A percentile compares a stretch with the other conserved stretches of the same genome.
Conservation (phyloP, 371 early-diverging fungal genomes). For the Entomophthora muscae region DNA sequence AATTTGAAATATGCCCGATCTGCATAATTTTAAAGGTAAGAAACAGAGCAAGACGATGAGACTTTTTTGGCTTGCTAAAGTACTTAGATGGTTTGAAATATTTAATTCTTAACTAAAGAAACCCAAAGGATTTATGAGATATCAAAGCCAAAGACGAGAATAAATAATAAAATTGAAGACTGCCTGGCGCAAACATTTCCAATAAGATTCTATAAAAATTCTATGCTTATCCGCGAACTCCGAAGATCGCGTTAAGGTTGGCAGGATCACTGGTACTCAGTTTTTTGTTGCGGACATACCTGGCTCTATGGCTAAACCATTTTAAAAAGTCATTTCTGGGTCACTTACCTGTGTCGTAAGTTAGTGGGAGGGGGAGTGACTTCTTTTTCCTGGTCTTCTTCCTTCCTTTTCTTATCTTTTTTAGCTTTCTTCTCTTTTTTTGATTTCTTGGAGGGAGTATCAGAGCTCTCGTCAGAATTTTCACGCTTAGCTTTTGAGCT, state of each 20-base stretch:
- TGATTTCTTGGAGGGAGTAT: too few species aligned
- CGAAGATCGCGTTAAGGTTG: background rate
- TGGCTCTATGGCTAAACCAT: background rate
- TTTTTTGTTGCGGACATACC: background rate
- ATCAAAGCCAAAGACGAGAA: too few species aligned
- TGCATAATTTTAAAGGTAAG: too few species aligned
- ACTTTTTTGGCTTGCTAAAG: too few species aligned
- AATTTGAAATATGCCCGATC: too few species aligned
- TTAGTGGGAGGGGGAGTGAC: constrained; percentile 9
- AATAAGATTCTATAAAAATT: background rate
- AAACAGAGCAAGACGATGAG: too few species aligned
- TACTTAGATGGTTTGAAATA: too few species aligned
- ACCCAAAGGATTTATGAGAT: too few species aligned
- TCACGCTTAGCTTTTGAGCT: too few species aligned
- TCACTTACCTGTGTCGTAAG: background rate
- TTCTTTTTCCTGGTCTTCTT: constrained; percentile 17
- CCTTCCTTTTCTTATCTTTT: constrained; percentile 11
- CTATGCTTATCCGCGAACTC: background rate
- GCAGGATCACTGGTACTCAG: background rate
- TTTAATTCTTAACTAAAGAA: too few species aligned
- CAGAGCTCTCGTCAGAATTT: too few species aligned
- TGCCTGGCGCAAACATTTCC: background rate
- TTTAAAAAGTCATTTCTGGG: background rate
- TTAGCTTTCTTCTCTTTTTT: constrained; percentile 18
- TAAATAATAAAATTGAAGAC: too few species aligned